Percentiles rank a stretch among this genome's conserved stretches.
phyloP scores from a whole-genome alignment of 176 grass and related monocot species.

The Bonia amplexicaulis region DNA sequence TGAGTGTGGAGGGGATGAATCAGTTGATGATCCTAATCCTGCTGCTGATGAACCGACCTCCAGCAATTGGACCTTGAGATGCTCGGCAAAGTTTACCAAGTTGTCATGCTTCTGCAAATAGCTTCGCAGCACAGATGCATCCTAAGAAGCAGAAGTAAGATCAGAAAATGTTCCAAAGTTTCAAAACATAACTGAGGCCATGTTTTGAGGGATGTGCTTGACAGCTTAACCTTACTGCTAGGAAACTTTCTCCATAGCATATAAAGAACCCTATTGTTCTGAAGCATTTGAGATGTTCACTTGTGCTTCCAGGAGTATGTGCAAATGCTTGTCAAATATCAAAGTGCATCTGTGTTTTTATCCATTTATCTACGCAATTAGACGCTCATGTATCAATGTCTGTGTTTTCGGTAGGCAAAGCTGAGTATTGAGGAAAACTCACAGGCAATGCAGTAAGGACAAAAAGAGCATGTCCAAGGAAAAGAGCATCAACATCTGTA shows the following conservation, averaged over 20 bases:
- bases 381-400: background rate
- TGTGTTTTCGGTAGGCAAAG: background rate
- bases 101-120: slow-evolving; percentile 71
- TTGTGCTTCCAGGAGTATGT: background rate
- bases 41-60: slow-evolving; percentile 33
- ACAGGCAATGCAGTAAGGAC: slow-evolving; percentile 78
- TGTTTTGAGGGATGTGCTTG: background rate
- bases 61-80: slow-evolving; percentile 54
- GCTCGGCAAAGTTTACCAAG: slow-evolving; percentile 62
- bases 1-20: slow-evolving; percentile 47
- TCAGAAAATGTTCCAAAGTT: slow-evolving; percentile 9
- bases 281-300: background rate
- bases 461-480: slow-evolving; percentile 88
- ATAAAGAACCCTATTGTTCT: background rate
- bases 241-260: background rate
- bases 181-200: background rate
- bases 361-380: slow-evolving; percentile 2
- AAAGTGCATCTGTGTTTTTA: background rate
- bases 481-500: slow-evolving; percentile 93
- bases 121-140: slow-evolving; percentile 62
- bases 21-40: slow-evolving; percentile 34
- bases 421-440: slow-evolving; percentile 16
- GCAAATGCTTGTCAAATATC: background rate
- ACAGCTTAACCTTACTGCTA: background rate
- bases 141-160: slow-evolving; percentile 45